Evolutionary conservation across 768 basidiomycete species (phyloP).

Genomic region (Thelephora aurantiotincta): DNA sequence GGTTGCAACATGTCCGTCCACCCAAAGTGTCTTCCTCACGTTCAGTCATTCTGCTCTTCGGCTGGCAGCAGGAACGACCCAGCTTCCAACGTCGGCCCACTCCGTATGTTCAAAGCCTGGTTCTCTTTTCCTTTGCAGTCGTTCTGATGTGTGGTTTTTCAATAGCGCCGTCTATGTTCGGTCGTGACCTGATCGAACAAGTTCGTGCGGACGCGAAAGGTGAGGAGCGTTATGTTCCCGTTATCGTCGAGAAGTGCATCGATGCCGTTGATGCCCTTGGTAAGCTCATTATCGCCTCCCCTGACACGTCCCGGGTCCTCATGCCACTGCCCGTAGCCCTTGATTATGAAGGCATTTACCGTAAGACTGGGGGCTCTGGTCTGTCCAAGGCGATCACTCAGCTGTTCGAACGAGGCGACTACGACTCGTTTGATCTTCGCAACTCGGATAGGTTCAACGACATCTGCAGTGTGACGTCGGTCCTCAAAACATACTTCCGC

Average conservation of each 20-base stretch:
- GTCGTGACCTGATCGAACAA: slow-evolving; percentile 78
- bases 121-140: not conserved
- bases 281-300: slow-evolving; percentile 20
- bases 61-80: slow-evolving; percentile 18
- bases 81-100: slow-evolving; percentile 13
- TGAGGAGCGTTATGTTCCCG: slow-evolving; percentile 54
- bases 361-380: slow-evolving; percentile 88
- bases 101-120: slow-evolving; percentile 15
- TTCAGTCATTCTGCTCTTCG: slow-evolving; percentile 47
- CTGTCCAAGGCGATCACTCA: slow-evolving; percentile 91
- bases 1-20: slow-evolving; percentile 82
- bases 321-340: slow-evolving; percentile 35
- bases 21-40: slow-evolving; percentile 64
- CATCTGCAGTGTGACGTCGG: slow-evolving; percentile 91
- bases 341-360: slow-evolving; percentile 96
- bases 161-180: slow-evolving; percentile 86
- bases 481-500: slow-evolving; percentile 93
- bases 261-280: slow-evolving; percentile 81
- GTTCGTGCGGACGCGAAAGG: slow-evolving; percentile 50
- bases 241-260: slow-evolving; percentile 94
- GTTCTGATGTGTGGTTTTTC: slow-evolving; percentile 8
- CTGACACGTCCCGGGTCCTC: not conserved
- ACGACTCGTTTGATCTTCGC: slow-evolving; percentile 73
- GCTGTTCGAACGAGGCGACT: slow-evolving; percentile 88
- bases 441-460: slow-evolving; percentile 92